phyloP scores from a whole-genome alignment of 768 basidiomycete genomes.

The Boletus vermiculosoides region DNA sequence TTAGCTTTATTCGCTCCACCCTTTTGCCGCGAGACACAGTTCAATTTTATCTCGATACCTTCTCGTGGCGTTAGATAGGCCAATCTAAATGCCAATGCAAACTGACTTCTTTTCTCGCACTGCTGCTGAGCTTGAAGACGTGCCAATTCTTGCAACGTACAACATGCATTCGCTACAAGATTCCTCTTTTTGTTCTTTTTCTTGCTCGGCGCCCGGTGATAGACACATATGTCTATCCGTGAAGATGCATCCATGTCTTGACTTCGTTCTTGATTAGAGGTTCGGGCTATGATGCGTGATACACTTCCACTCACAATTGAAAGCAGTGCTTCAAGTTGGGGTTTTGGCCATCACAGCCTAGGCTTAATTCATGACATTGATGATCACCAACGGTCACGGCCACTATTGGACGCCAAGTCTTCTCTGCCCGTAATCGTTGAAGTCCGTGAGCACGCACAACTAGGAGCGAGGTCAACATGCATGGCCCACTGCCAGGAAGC shows the following conservation, averaged over 20 bases:
- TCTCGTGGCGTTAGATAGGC: slow-evolving; percentile 14
- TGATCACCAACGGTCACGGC: slow-evolving; percentile 54
- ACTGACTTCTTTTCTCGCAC: slow-evolving; percentile 43
- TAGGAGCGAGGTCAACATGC: no score
- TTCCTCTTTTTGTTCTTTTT: slow-evolving; percentile 56
- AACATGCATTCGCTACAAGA: slow-evolving; percentile 51
- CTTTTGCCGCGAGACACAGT: slow-evolving; percentile 26
- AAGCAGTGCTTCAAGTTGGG: slow-evolving; percentile 58
- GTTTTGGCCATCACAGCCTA: slow-evolving; percentile 71
- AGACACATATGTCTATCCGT: slow-evolving; percentile 52
- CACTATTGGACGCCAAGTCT: slow-evolving; percentile 67
- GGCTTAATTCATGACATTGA: slow-evolving; percentile 50
- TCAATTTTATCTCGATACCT: slow-evolving; percentile 47
- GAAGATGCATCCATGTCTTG: slow-evolving; percentile 40
- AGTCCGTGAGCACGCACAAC: slow-evolving; percentile 41
- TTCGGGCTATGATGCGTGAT: background rate
- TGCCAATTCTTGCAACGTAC: slow-evolving; percentile 53
- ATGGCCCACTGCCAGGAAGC: no score
- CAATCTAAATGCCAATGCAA: background rate
- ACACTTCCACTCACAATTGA: slow-evolving; percentile 44
- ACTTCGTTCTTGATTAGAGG: slow-evolving; percentile 29
- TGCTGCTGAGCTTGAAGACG: slow-evolving; percentile 44
- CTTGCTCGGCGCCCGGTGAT: slow-evolving; percentile 59
- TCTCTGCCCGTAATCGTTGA: slow-evolving; percentile 51
- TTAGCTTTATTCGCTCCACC: slow-evolving; percentile 11